Conservation (phyloP, 129 eudicot species). For the Scalesia atractyloides region DNA sequence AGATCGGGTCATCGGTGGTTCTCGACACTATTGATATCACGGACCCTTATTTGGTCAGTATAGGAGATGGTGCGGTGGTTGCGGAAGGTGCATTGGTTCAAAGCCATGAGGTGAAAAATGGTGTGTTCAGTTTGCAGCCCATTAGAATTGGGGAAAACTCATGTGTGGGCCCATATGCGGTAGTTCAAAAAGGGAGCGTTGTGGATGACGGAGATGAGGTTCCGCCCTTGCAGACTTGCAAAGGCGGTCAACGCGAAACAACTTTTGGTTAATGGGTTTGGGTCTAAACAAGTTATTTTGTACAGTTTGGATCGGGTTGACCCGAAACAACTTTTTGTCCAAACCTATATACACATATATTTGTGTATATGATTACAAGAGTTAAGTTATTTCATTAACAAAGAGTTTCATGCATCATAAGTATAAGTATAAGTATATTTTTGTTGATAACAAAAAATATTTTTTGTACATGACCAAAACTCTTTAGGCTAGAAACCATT, state of each 20-base stretch:
- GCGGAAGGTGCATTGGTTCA: slow-evolving; percentile 63
- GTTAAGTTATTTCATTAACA: no score
- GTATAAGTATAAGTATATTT: no score
- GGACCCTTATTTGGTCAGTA: slow-evolving; percentile 49
- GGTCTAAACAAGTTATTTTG: not conserved
- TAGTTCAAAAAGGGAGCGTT: slow-evolving; percentile 47
- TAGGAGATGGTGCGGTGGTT: slow-evolving; percentile 56
- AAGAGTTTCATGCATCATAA: no score
- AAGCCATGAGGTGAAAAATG: slow-evolving; percentile 61
- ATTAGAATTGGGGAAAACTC: slow-evolving; percentile 43
- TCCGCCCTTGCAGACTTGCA: slow-evolving; percentile 41
- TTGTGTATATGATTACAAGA: not conserved
- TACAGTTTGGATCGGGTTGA: not conserved
- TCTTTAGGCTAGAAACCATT: no score
- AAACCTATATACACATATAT: not conserved
- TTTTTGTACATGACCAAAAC: no score
- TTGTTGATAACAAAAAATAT: no score
- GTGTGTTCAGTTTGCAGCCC: slow-evolving; percentile 44
- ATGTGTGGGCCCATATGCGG: slow-evolving; percentile 41
- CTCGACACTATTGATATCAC: slow-evolving; percentile 59
- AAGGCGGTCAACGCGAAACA: slow-evolving; percentile 22
- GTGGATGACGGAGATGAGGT: slow-evolving; percentile 39
- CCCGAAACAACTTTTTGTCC: not conserved
- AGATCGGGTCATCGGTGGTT: slow-evolving; percentile 47
- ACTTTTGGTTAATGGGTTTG: not conserved